These are phyloP conservation scores for Chimonanthus salicifolius DNA, from an alignment of 164 flowering plant species.

Conservation along the genomic window DNA sequence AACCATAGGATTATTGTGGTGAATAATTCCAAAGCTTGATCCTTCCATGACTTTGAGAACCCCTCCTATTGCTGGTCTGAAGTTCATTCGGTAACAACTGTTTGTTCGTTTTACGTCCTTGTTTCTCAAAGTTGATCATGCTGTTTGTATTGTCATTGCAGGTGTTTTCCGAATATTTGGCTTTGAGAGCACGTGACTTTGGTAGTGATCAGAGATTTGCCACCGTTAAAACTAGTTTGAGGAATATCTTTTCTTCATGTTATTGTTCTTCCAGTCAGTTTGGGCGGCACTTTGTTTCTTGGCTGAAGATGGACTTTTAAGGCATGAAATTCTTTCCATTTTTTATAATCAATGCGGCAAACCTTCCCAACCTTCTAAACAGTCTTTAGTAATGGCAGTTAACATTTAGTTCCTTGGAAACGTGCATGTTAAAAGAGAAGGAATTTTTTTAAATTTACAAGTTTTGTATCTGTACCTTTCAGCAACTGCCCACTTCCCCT, in stretches of 20 bases:
- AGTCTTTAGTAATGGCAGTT: not conserved
- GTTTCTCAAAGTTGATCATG: not conserved
- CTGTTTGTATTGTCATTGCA: constrained; percentile 24
- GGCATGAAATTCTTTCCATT: too few relatives aligned
- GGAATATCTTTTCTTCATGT: not conserved
- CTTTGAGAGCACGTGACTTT: constrained; percentile 55
- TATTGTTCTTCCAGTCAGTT: not conserved
- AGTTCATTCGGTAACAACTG: not conserved
- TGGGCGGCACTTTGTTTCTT: not conserved
- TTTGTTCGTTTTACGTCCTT: not conserved
- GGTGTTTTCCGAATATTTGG: constrained; percentile 90
- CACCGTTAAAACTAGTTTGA: not conserved
- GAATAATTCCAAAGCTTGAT: not conserved
- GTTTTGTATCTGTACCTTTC: too few relatives aligned
- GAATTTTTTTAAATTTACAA: too few relatives aligned
- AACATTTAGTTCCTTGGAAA: not conserved
- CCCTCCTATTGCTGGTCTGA: not conserved
- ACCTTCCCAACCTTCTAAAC: not conserved
- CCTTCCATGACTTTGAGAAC: not conserved
- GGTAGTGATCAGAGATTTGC: not conserved
- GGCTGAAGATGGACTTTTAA: not conserved
- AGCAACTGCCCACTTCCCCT: too few relatives aligned
- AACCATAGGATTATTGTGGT: not conserved
- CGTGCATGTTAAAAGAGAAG: too few relatives aligned
- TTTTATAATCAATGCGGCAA: not conserved